Evolutionary conservation across 2,329 filamentous ascomycete genomes (phyloP), one percentile per base, ranked within the genome.

Genomic region (Nectriaceae sp.): DNA sequence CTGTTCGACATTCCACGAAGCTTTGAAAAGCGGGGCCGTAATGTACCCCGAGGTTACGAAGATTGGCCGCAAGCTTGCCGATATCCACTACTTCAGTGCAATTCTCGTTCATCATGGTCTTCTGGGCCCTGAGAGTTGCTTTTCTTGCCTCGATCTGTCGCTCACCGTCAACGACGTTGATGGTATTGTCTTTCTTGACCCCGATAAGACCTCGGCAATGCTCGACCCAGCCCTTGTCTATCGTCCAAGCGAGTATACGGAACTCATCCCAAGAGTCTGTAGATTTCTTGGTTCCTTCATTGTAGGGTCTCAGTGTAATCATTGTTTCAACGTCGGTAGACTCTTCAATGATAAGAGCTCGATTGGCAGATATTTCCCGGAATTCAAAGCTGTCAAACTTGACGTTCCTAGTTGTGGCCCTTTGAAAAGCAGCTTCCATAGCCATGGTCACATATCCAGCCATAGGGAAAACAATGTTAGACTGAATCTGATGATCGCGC

Each of bases 391-490:
- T 4, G 20, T 5, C 37, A n/a, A 39, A 5, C 8, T 20, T 10
- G 37, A 21, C 19, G n/a, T 39, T n/a, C 19, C 8, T 8, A 11
- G 8, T 21, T 18, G 37, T 20, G 18, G 19, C 16, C 37, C 8
- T 5, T 53, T 55, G 53, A 15, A 39, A 46, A 2, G 45, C 19
- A 5, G 73, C 75, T 50, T 77, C 74, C 0, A 75, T 47, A 1
- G 70, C 74, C 66, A 81, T 75, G 18, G 73, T 66, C 3, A 78
- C 57, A 41, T 18, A 50, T 33, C 10, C 46, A 13, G 13, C 46
- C 43, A 5, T 40, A 35, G 16, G 47, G 43, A 71, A 75, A 6
- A 24, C 16, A 13, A 21, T 10, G 26, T 13, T 24, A 5, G 22
- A 18, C 20, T 44, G 76, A 21, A 63, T 16, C 6, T 55, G 50